Evolutionary conservation across 345 rosid species (phyloP).

Genomic region (Cardamine occulta): DNA sequence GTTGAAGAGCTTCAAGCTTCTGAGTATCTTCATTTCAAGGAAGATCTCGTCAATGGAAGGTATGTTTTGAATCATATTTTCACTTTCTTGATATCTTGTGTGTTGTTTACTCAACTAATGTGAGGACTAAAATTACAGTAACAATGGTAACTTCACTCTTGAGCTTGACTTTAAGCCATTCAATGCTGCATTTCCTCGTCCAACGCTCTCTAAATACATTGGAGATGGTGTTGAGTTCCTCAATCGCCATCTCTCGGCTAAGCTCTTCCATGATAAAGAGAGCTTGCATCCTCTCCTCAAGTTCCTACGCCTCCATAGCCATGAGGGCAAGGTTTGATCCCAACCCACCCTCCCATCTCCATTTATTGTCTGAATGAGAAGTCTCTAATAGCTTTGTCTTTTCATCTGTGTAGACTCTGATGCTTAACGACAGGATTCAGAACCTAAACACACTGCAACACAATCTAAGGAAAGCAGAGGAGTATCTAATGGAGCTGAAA

Average conservation of each 20-base stretch:
- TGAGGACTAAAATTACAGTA: conserved; percentile 47
- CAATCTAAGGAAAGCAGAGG: conserved; percentile 88
- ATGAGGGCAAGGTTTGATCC: conserved; percentile 71
- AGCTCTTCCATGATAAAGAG: conserved; percentile 88
- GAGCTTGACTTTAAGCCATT: conserved; percentile 95
- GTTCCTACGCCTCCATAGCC: conserved; percentile 77
- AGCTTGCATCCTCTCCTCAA: conserved; percentile 80
- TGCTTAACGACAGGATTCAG: conserved; percentile 74
- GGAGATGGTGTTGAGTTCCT: conserved; percentile 95
- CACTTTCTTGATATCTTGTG: neutral
- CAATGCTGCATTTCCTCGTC: conserved; percentile 76
- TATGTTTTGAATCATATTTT: conserved; percentile 32
- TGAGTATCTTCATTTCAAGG: conserved; percentile 89
- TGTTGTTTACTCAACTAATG: neutral
- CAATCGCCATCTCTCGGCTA: conserved; percentile 94
- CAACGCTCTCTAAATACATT: conserved; percentile 83
- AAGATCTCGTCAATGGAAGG: conserved; percentile 84
- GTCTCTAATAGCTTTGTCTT: neutral
- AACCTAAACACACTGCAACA: conserved; percentile 65
- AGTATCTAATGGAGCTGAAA: conserved; percentile 54
- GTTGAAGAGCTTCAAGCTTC: conserved; percentile 70
- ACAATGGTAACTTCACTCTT: conserved; percentile 74
- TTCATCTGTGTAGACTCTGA: conserved; percentile 61
- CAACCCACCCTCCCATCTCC: neutral
- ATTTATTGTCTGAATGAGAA: neutral